Evolutionary conservation across 2,329 filamentous ascomycete species (phyloP).

Genomic region (Cladobotryum protrusum): DNA sequence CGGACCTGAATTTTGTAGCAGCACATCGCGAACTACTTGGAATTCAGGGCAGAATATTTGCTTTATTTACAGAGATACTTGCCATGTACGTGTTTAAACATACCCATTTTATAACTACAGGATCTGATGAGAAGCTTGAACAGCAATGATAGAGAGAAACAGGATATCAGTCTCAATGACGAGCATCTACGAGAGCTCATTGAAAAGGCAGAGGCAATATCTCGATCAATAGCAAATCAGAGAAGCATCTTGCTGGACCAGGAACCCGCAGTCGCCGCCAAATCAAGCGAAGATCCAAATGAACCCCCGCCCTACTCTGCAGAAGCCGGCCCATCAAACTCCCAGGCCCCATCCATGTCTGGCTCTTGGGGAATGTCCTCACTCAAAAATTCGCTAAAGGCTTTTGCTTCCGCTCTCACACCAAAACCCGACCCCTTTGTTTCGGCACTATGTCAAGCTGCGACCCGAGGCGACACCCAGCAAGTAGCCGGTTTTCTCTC

Average conservation of each 20-base stretch:
- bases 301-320: conserved; percentile 21
- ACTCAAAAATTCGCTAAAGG: conserved; percentile 29
- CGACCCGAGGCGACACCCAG: conserved; percentile 25
- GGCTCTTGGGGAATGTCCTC: conserved; percentile 21
- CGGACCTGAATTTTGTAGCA: conserved; percentile 22
- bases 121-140: background rate
- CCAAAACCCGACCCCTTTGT: conserved; percentile 33
- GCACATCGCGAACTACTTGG: conserved; percentile 18
- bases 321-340: conserved; percentile 12
- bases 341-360: conserved; percentile 3
- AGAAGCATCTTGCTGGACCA: conserved; percentile 15
- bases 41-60: conserved; percentile 14
- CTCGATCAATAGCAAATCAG: conserved; percentile 12
- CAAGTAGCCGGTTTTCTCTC: conserved; percentile 28
- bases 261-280: background rate
- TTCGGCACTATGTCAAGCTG: conserved; percentile 31
- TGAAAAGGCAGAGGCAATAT: conserved; percentile 16
- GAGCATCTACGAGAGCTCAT: conserved; percentile 15
- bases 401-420: conserved; percentile 26
- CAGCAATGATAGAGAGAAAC: conserved; percentile 18
- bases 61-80: conserved; percentile 17
- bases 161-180: conserved; percentile 19
- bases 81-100: conserved; percentile 13
- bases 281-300: conserved; percentile 14
- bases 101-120: too few species aligned